Conservation (phyloP, 805 yeast species). For the Ogataea wickerhamii region DNA sequence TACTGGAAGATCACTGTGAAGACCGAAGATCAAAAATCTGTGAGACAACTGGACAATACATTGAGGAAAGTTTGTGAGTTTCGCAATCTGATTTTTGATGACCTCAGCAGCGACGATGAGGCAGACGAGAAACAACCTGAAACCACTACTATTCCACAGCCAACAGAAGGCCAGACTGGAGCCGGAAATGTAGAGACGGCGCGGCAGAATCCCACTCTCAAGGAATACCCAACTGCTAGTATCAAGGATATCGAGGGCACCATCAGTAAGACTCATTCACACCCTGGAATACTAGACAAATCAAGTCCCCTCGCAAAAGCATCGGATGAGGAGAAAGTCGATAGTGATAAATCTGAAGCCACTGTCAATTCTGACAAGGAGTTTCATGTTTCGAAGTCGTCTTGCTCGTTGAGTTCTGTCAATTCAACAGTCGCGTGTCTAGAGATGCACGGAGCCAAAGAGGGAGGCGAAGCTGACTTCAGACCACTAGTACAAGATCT, state of each 20-base stretch:
- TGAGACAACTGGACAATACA: constrained; percentile 8
- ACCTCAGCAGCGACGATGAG: constrained; percentile 6
- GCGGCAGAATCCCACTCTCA: neutral
- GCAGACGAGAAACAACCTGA: neutral
- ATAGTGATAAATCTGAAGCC: constrained; percentile 8
- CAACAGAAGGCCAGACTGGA: neutral
- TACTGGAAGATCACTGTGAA: constrained; percentile 59
- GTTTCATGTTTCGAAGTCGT: constrained; percentile 4
- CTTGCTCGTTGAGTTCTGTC: constrained; percentile 22
- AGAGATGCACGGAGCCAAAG: constrained; percentile 20
- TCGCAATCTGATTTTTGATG: constrained; percentile 18
- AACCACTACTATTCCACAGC: neutral
- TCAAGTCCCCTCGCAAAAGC: neutral
- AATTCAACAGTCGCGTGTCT: constrained; percentile 37
- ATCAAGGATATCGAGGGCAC: neutral
- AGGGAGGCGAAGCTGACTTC: constrained; percentile 5
- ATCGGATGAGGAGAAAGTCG: neutral
- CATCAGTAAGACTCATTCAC: neutral
- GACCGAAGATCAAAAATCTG: constrained; percentile 29
- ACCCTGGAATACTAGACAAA: neutral
- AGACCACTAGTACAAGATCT: constrained; percentile 1
- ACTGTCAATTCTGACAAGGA: constrained; percentile 4
- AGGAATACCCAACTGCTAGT: neutral
- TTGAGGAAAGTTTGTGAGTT: constrained; percentile 22
- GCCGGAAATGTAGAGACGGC: neutral